These are phyloP conservation scores for Chlorophyllum brunneum DNA, from an alignment of 768 basidiomycete species.

Conservation along the genomic window DNA sequence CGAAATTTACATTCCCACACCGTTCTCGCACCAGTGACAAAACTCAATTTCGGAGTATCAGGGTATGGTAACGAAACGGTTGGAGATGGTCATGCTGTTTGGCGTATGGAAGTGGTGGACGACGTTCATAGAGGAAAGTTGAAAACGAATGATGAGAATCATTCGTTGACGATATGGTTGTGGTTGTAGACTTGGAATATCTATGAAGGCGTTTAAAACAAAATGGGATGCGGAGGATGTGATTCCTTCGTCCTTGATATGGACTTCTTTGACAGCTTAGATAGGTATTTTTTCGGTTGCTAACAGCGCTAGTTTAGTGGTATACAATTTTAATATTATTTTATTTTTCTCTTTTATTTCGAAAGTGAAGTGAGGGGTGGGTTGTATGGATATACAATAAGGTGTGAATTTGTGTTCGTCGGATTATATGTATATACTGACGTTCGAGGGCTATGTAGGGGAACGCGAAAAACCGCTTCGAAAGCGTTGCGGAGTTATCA, in stretches of 20 bases:
- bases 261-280: too few species aligned
- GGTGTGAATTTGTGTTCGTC: too few species aligned
- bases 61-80: slow-evolving; percentile 89
- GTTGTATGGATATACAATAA: too few species aligned
- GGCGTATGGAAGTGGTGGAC: slow-evolving; percentile 92
- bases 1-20: slow-evolving; percentile 92
- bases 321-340: too few species aligned
- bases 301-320: too few species aligned
- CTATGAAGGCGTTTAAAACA: background rate
- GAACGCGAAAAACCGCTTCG: too few species aligned
- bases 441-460: too few species aligned
- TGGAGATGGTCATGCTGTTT: slow-evolving; percentile 87
- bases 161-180: slow-evolving; percentile 87
- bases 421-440: too few species aligned
- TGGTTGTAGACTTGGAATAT: slow-evolving; percentile 16
- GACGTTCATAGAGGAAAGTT: slow-evolving; percentile 68
- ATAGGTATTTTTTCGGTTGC: too few species aligned
- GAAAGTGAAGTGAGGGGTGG: too few species aligned
- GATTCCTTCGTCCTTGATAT: background rate
- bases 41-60: slow-evolving; percentile 87
- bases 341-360: too few species aligned
- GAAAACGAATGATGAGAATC: slow-evolving; percentile 60
- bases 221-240: background rate
- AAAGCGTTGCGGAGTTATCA: too few species aligned
- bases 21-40: slow-evolving; percentile 84